These are phyloP conservation scores for Pseudoperonospora humuli DNA, from an alignment of 352 stramenopile genomes.

Conservation along the genomic window DNA sequence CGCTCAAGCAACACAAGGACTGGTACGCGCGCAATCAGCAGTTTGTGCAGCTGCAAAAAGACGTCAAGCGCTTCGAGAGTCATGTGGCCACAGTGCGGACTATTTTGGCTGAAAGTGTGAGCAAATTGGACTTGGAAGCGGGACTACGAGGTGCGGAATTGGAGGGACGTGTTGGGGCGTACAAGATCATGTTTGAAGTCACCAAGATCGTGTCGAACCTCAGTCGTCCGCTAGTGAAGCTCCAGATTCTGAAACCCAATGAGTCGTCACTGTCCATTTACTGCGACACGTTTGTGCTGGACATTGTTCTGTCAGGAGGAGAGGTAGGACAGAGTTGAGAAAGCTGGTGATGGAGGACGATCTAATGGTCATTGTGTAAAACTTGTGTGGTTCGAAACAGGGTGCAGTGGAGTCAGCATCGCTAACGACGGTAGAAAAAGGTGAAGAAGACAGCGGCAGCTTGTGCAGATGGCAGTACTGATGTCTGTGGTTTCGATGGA, in stretches of 20 bases:
- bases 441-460: background rate
- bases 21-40: slow-evolving; percentile 86
- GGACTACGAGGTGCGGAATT: slow-evolving; percentile 78
- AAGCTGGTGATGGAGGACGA: slow-evolving; percentile 19
- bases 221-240: slow-evolving; percentile 76
- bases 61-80: slow-evolving; percentile 68
- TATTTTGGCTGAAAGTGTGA: slow-evolving; percentile 74
- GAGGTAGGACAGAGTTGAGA: slow-evolving; percentile 53
- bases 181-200: slow-evolving; percentile 87
- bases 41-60: slow-evolving; percentile 80
- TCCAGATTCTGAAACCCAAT: slow-evolving; percentile 83
- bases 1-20: slow-evolving; percentile 84
- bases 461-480: background rate
- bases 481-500: background rate
- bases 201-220: slow-evolving; percentile 83
- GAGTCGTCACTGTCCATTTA: slow-evolving; percentile 82
- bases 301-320: slow-evolving; percentile 70
- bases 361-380: background rate
- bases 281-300: slow-evolving; percentile 84
- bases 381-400: slow-evolving; percentile 14
- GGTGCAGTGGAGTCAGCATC: slow-evolving; percentile 71
- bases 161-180: slow-evolving; percentile 74
- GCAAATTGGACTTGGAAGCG: slow-evolving; percentile 76
- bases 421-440: slow-evolving; percentile 78
- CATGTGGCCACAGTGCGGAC: slow-evolving; percentile 65